Evolutionary conservation across 345 rosid genomes (phyloP).

Genomic region (Ricinus communis): DNA sequence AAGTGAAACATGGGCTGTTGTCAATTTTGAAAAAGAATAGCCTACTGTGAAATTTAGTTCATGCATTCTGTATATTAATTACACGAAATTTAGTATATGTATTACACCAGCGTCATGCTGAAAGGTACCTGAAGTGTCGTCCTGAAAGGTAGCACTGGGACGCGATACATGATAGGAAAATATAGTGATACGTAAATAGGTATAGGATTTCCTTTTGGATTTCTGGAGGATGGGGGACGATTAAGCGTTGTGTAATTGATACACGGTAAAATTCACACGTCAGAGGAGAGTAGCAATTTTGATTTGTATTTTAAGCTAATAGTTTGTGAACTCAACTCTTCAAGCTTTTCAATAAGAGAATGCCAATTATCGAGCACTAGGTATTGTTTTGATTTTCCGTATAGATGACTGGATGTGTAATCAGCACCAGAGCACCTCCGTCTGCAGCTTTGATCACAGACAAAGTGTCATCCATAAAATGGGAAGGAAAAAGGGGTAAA

Average conservation of each 20-base stretch:
- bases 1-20: conserved; percentile 4
- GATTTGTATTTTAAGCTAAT: neutral
- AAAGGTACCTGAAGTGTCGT: too few species aligned
- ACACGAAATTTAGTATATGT: neutral
- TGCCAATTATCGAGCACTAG: too few species aligned
- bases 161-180: neutral
- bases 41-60: neutral
- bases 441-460: too few species aligned
- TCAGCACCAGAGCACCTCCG: too few species aligned
- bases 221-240: neutral
- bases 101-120: too few species aligned
- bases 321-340: too few species aligned
- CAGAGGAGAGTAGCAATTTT: neutral
- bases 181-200: neutral
- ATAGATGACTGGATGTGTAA: too few species aligned
- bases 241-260: neutral
- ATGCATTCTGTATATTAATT: neutral
- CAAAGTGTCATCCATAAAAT: too few species aligned
- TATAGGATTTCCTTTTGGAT: neutral
- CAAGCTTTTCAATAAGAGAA: too few species aligned
- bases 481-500: too few species aligned
- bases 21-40: neutral
- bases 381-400: too few species aligned
- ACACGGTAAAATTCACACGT: too few species aligned
- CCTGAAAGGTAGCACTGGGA: neutral